phyloP scores from a whole-genome alignment of 352 stramenopile genomes.

The Phytopythium ostracodes region DNA sequence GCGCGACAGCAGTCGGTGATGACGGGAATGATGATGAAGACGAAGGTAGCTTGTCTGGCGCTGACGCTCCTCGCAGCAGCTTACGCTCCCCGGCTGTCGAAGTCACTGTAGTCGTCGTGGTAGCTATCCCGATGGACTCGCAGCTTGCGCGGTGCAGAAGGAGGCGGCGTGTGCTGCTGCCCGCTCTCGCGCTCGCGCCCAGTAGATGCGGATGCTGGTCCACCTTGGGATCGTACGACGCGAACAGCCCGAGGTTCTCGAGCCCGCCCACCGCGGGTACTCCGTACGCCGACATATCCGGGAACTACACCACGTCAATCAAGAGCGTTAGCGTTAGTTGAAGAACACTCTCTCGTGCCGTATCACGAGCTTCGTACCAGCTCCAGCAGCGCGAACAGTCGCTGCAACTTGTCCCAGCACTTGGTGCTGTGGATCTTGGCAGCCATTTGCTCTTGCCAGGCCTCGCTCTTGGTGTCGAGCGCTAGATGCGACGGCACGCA shows the following conservation, averaged over 20 bases:
- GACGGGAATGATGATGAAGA: background rate
- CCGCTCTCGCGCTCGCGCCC: conserved; percentile 20
- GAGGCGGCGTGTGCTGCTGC: conserved; percentile 36
- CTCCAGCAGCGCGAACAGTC: conserved; percentile 59
- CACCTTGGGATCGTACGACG: conserved; percentile 23
- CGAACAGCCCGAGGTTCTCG: conserved; percentile 51
- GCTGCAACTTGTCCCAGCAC: conserved; percentile 46
- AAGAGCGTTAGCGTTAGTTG: conserved; percentile 7
- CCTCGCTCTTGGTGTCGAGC: conserved; percentile 27
- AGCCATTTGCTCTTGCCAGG: conserved; percentile 43
- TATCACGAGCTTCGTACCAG: conserved; percentile 29
- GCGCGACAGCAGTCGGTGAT: background rate
- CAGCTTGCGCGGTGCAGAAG: conserved; percentile 24
- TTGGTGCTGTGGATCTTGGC: conserved; percentile 22
- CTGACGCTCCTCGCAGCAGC: background rate
- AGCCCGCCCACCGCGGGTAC: conserved; percentile 54
- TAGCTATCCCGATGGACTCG: conserved; percentile 4
- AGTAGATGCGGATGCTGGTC: conserved; percentile 15
- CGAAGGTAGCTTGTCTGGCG: conserved; percentile 1
- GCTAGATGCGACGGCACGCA: conserved; percentile 37
- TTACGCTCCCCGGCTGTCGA: background rate
- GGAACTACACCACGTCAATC: conserved; percentile 37
- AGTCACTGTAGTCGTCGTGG: background rate
- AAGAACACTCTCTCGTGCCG: too few species aligned
- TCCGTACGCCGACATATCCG: conserved; percentile 58